Evolutionary conservation across 2,329 filamentous ascomycete genomes (phyloP), one percentile per base, ranked within the genome.

Genomic region (Penicillium sp.): DNA sequence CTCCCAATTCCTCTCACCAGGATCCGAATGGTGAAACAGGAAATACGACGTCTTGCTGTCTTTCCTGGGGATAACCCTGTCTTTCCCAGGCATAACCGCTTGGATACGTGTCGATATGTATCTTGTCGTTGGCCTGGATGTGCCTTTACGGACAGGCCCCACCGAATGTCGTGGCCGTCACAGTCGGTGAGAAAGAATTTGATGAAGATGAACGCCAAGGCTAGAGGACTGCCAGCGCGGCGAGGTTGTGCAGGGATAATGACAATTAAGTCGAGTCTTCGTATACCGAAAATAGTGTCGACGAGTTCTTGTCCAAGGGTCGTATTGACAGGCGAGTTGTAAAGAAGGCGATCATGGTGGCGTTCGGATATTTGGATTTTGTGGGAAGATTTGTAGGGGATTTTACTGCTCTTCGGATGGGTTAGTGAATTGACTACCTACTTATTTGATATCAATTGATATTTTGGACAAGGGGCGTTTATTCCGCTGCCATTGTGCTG

Each of bases 121-220:
- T 51, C 38, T 51, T 4, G 1, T n/a, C 4, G 33, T 33, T 51
- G 38, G 4, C 21, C 8, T 8, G 27, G 38, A 34, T 15, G 19
- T 13, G 15, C 38, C 3, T 19, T 1, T 16, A 43, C 15, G 4
- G 3, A 13, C 4, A 43, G 27, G 19, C 19, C 9, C 49, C 48
- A 50, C 36, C 16, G 13, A 8, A 23, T 43, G 4, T n/a, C 4
- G 13, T 16, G 15, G 13, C n/a, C 6, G 3, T 43, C 15, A 4
- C 15, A 43, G 49, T 44, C 49, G 27, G 38, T 16, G 23, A 50
- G 36, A 4, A 44, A 44, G 11, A 15, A 10, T 25, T 16, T 10
- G 29, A 44, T 33, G 38, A 43, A 44, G 15, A 50, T 4, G 29
- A 51, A 51, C 11, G 47, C 33, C 23, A 50, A 38, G 23, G 34